Evolutionary conservation across 148 eudicot species (phyloP).

Genomic region (Polygonum aviculare): DNA sequence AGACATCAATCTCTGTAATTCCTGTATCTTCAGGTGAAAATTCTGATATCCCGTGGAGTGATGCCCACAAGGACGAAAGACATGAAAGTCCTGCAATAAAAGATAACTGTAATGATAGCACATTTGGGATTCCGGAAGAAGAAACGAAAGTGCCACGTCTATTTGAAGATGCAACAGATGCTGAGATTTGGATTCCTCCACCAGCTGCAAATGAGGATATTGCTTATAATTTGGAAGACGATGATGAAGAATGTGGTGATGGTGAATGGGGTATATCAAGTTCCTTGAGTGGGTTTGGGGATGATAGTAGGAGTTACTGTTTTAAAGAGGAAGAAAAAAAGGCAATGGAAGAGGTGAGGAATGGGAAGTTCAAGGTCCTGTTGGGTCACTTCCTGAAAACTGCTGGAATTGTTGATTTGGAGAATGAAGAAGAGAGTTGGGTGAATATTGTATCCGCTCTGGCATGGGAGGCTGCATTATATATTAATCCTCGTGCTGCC

Average conservation of each 20-base stretch:
- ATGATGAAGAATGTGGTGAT: constrained; percentile 67
- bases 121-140: constrained; percentile 18
- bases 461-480: constrained; percentile 86
- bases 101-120: constrained; percentile 15
- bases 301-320: constrained; percentile 30
- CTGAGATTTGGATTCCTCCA: constrained; percentile 71
- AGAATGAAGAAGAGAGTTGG: constrained; percentile 51
- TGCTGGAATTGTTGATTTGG: constrained; percentile 38
- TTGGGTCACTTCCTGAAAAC: constrained; percentile 60
- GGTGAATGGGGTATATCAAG: constrained; percentile 61
- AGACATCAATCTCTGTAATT: not conserved
- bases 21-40: not conserved
- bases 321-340: constrained; percentile 52
- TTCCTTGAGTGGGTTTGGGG: constrained; percentile 33
- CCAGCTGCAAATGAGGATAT: constrained; percentile 60
- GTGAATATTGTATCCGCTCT: constrained; percentile 69
- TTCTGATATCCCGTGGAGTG: not conserved
- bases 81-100: constrained; percentile 2
- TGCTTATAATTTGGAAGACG: constrained; percentile 33
- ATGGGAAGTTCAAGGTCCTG: constrained; percentile 73
- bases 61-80: not conserved
- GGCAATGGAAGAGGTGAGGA: constrained; percentile 71
- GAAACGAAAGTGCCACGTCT: constrained; percentile 25
- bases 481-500: constrained; percentile 57
- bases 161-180: constrained; percentile 32